Evolutionary conservation across 2,329 filamentous ascomycete species (phyloP).

Genomic region (Fusarium xyrophilum): DNA sequence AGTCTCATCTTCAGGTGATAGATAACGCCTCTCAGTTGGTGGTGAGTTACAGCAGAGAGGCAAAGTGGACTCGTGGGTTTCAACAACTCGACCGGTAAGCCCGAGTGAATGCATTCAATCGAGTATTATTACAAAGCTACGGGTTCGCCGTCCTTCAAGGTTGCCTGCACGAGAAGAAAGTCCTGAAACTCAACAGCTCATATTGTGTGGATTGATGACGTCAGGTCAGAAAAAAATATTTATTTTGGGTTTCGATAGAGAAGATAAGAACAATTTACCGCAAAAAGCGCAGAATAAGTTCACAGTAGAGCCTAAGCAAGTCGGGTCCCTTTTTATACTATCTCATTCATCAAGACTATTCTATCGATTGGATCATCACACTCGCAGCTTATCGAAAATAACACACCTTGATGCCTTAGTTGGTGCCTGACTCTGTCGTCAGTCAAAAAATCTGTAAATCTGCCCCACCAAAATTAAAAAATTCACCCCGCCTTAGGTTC

Average conservation of each 20-base stretch:
- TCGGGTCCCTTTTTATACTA: rapidly evolving
- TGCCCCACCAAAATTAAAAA: slow-evolving; percentile 50
- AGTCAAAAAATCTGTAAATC: slow-evolving; percentile 47
- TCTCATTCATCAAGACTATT: not conserved
- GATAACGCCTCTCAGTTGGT: not conserved
- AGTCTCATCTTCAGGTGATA: slow-evolving; percentile 21
- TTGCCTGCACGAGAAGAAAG: slow-evolving; percentile 23
- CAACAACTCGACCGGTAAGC: not conserved
- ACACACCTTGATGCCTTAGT: slow-evolving; percentile 45
- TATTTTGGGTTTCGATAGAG: not conserved
- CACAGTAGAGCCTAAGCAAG: not conserved
- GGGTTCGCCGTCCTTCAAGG: slow-evolving; percentile 29
- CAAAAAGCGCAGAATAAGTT: not conserved
- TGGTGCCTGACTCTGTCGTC: slow-evolving; percentile 47
- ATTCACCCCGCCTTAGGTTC: slow-evolving; percentile 50
- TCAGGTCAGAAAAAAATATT: slow-evolving; percentile 23
- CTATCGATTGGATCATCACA: not conserved
- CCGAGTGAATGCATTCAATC: not conserved
- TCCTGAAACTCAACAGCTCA: slow-evolving; percentile 26
- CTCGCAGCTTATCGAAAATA: not conserved
- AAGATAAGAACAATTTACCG: not conserved
- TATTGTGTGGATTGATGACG: slow-evolving; percentile 34
- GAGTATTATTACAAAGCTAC: slow-evolving; percentile 5
- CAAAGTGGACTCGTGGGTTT: slow-evolving; percentile 6
- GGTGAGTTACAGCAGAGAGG: not conserved